Evolutionary conservation across 1,284 basidiomycete species (phyloP), one percentile per base, ranked within the genome.

Genomic region (Chondrostereum purpureum): DNA sequence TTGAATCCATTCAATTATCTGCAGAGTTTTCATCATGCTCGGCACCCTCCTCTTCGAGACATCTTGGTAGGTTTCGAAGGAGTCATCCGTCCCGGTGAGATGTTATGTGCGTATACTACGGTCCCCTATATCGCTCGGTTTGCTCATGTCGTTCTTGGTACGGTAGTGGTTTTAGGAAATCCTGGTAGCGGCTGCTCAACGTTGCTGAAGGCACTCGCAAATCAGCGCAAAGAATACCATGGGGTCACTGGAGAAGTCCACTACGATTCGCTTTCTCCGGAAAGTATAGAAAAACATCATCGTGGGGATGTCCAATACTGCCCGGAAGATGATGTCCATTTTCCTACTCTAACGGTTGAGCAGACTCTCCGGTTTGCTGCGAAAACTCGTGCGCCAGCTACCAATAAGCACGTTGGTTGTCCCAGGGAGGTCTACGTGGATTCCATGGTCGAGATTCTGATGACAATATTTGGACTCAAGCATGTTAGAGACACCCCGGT

Each of bases 401-500:
- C 27, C n/a, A 31, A 31, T 31, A 8, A n/a, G 8, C 8, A 8
- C 8, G 27, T 31, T 31, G 27, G n/a, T 31, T n/a, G n/a, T n/a
- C 27, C 8, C 27, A 31, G 27, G n/a, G 27, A 31, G 27, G 27
- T 8, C 8, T 31, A 31, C 27, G 57, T 64, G 13, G 61, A 62
- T 10, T 59, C 55, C 24, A 61, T 73, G 2, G 76, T 75, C 0
- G 70, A 76, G 24, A 68, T 82, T n/a, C 54, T 86, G 5, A 68
- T 76, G 42, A 84, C 79, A 4, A 69, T 86, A 22, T 82, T 90
- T 50, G 85, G 86, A 39, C 67, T 91, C 45, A 63, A 69, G 5
- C 84, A 86, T 54, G 69, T 67, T 3, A 67, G 65, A 51, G 64
- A 72, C 24, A 81, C 78, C 0, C 69, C 69, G 17, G 84, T 91